A percentile compares a stretch with the other conserved stretches of the same genome.
Evolutionary conservation across 192 early-diverging fungal species (phyloP).

Genomic region (Backusella tarrabulga): DNA sequence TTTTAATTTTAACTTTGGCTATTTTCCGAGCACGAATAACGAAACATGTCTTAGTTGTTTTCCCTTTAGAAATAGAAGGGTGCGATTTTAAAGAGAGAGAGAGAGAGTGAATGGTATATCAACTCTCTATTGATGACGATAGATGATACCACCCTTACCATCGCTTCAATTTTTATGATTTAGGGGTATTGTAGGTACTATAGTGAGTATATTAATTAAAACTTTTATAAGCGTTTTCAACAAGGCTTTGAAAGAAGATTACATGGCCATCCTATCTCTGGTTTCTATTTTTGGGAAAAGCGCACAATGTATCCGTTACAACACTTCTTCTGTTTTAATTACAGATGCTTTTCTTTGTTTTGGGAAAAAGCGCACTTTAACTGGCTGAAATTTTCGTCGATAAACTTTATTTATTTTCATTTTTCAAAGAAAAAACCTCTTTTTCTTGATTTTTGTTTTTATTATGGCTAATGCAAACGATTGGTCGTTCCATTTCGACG

Average conservation of each 20-base stretch:
- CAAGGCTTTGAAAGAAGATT: background rate
- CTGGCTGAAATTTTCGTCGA: background rate
- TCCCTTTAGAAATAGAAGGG: background rate
- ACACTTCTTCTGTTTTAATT: background rate
- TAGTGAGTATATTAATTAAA: no score
- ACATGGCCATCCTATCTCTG: background rate
- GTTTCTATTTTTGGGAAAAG: background rate
- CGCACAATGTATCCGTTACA: background rate
- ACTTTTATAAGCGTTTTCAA: no score
- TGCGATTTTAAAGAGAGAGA: background rate
- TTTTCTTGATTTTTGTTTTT: background rate
- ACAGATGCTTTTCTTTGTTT: background rate
- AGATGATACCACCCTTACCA: no score
- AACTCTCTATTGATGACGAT: no score
- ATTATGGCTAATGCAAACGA: background rate
- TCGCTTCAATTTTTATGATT: no score
- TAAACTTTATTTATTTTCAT: background rate
- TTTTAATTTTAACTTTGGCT: background rate
- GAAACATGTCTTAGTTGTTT: background rate
- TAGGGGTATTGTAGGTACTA: no score
- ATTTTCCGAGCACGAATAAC: background rate
- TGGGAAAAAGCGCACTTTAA: background rate
- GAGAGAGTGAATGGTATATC: background rate
- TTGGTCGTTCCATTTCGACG: conserved; percentile 21
- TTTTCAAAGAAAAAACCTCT: background rate